These are phyloP conservation scores for Panicum hallii DNA, from an alignment of 202 grass and related monocot species.

Conservation along the genomic window DNA sequence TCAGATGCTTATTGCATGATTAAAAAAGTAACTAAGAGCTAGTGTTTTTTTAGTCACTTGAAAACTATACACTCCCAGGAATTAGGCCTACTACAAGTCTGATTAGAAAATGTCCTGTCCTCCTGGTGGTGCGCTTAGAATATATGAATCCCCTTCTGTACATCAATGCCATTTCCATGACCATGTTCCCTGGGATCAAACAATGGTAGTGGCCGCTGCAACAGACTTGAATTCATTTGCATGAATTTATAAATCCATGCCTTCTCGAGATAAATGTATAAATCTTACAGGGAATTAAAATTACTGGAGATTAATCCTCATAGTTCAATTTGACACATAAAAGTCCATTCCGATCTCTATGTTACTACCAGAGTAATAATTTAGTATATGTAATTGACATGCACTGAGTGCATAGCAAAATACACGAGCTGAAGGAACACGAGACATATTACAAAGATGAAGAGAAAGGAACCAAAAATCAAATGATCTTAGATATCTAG, in stretches of 20 bases:
- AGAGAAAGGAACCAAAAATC: conserved; percentile 5
- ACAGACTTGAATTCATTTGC: neutral
- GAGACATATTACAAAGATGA: conserved; percentile 30
- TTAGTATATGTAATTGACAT: conserved; percentile 41
- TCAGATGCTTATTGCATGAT: neutral
- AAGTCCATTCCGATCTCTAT: neutral
- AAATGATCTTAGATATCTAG: conserved; percentile 29
- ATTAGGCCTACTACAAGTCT: neutral
- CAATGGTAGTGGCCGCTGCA: neutral
- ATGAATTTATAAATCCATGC: neutral
- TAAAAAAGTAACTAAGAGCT: neutral
- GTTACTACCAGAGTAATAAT: neutral
- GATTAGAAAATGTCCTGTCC: neutral
- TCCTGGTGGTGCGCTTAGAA: neutral
- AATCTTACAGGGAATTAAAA: neutral
- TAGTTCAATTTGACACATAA: neutral
- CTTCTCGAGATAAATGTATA: neutral
- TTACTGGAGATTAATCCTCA: neutral
- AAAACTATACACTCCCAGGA: neutral
- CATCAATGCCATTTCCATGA: conserved; percentile 26
- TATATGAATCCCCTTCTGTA: neutral
- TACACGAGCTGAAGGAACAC: neutral
- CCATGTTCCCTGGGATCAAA: conserved; percentile 38
- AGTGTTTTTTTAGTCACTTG: neutral
- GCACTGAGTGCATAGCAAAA: conserved; percentile 23